phyloP scores from a whole-genome alignment of 495 filamentous ascomycete genomes.

The Lineolata rhizophorae region DNA sequence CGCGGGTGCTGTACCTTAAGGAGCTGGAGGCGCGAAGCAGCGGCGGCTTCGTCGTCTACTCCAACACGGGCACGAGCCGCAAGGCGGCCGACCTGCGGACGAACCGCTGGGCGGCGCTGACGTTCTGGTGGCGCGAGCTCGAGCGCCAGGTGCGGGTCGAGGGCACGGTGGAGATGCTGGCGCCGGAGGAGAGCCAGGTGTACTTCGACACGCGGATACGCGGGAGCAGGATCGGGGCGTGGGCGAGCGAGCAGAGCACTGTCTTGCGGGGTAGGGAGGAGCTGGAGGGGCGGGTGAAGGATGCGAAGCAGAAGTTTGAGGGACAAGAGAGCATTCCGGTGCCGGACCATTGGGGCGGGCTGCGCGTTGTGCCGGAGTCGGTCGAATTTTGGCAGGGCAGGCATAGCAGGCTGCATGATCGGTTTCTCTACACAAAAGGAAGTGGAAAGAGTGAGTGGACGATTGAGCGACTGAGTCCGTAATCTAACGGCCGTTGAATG shows the following conservation, averaged over 20 bases:
- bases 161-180: constrained; percentile 44
- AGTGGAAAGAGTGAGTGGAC: constrained; percentile 23
- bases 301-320: constrained; percentile 50
- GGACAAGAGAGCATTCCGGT: constrained; percentile 60
- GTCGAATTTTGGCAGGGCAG: constrained; percentile 95
- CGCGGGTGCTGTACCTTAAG: constrained; percentile 81
- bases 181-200: constrained; percentile 51
- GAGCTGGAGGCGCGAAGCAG: constrained; percentile 37
- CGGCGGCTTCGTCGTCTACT: constrained; percentile 90
- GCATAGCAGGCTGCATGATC: constrained; percentile 72
- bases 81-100: constrained; percentile 42
- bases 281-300: constrained; percentile 45
- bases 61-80: constrained; percentile 62
- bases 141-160: constrained; percentile 80
- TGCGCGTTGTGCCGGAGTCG: constrained; percentile 58
- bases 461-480: constrained; percentile 40
- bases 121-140: constrained; percentile 53
- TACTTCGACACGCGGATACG: constrained; percentile 71
- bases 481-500: too few species aligned
- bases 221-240: constrained; percentile 70
- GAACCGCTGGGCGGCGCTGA: constrained; percentile 47
- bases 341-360: constrained; percentile 84
- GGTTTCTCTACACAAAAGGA: constrained; percentile 59
- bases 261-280: constrained; percentile 40
- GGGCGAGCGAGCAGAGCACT: constrained; percentile 75